These are phyloP conservation scores for Xylaria arbuscula DNA, from an alignment of 2,329 filamentous ascomycete species.

Conservation along the genomic window DNA sequence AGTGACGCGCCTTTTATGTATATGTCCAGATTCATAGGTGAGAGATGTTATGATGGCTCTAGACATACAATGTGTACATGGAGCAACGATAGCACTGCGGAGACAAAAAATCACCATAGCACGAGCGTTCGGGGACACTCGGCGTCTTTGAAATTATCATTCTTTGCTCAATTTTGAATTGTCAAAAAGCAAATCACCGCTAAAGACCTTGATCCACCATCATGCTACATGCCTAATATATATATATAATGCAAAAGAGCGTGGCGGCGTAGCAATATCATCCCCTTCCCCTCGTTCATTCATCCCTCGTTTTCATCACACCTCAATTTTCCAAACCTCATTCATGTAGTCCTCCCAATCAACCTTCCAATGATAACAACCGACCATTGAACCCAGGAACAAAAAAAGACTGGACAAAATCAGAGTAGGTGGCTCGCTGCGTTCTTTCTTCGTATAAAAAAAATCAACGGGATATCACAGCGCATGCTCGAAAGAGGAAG, in stretches of 20 bases:
- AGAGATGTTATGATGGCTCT: too few species aligned
- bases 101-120: neutral
- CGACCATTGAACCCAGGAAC: constrained; percentile 33
- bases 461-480: constrained; percentile 34
- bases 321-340: constrained; percentile 30
- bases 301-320: constrained; percentile 14
- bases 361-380: constrained; percentile 5
- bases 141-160: too few species aligned
- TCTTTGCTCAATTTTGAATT: constrained; percentile 4
- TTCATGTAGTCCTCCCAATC: constrained; percentile 30
- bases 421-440: constrained; percentile 38
- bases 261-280: constrained; percentile 31
- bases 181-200: constrained; percentile 17
- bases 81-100: too few species aligned
- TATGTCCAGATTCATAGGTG: too few species aligned
- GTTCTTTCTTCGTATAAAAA: constrained; percentile 34
- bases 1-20: too few species aligned
- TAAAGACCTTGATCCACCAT: constrained; percentile 2
- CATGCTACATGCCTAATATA: constrained; percentile 30
- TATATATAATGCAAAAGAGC: constrained; percentile 37
- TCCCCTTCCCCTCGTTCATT: constrained; percentile 27
- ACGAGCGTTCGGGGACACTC: too few species aligned
- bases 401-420: constrained; percentile 31
- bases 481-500: constrained; percentile 12
- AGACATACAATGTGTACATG: too few species aligned